Conservation (phyloP, 2,329 filamentous ascomycete species). For the Teratosphaeria nubilosa region DNA sequence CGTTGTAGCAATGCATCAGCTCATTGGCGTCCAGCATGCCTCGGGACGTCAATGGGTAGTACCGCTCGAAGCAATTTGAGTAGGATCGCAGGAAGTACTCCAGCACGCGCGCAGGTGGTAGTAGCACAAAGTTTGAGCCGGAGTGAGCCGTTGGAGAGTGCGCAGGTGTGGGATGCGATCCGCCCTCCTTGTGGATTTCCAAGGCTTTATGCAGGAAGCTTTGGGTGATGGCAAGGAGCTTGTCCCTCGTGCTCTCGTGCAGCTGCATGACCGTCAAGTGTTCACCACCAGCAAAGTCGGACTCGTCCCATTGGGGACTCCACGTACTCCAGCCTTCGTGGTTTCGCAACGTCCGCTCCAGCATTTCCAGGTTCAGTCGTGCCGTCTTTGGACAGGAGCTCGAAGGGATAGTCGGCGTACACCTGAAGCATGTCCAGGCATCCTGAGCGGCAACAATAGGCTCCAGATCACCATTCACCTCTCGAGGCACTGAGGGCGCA, state of each 20-base stretch:
- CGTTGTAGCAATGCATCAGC: conserved; percentile 51
- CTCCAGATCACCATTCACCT: conserved; percentile 29
- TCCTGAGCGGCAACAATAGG: conserved; percentile 42
- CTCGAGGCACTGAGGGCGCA: conserved; percentile 10
- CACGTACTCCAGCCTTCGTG: conserved; percentile 44
- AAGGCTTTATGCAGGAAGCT: conserved; percentile 61
- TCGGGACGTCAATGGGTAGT: conserved; percentile 52
- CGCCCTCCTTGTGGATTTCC: conserved; percentile 50
- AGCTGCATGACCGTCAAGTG: conserved; percentile 39
- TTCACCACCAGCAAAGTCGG: conserved; percentile 37
- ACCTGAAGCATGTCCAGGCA: conserved; percentile 44
- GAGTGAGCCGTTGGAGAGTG: conserved; percentile 40
- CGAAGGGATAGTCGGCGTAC: conserved; percentile 39
- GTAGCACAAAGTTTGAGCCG: conserved; percentile 52
- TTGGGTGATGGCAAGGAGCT: conserved; percentile 61
- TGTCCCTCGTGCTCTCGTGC: conserved; percentile 51
- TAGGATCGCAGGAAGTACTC: conserved; percentile 59
- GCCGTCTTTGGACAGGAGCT: conserved; percentile 42
- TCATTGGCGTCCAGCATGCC: conserved; percentile 57
- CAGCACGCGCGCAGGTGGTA: conserved; percentile 56
- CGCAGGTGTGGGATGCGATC: conserved; percentile 7
- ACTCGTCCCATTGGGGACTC: conserved; percentile 40
- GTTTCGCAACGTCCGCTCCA: conserved; percentile 42
- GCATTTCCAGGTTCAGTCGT: conserved; percentile 39
- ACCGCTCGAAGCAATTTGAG: conserved; percentile 55